Evolutionary conservation across 2,329 filamentous ascomycete genomes (phyloP), one percentile per base, ranked within the genome.

Genomic region (Septoria petroselini): DNA sequence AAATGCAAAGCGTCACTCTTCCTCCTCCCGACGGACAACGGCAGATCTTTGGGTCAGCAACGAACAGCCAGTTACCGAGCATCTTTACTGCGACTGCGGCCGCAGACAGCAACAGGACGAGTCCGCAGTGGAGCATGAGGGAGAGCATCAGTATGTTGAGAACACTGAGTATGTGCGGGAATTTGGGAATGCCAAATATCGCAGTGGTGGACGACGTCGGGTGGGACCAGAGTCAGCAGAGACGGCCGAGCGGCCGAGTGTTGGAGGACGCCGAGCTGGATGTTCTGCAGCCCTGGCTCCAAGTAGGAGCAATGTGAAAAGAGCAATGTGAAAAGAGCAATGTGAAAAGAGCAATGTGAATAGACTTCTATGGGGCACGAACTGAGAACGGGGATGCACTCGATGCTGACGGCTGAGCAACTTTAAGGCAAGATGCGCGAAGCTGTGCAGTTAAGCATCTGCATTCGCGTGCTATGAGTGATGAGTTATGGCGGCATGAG

Each of bases 91-190:
- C 45, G 11, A 18, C 29, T 6, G 14, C 33, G 12, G 21, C 18
- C 11, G n/a, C n/a, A n/a, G 23, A 38, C 15, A 33, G 37, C 15
- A 23, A 23, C 21, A 39, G 33, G 12, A 35, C 29, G 18, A 50
- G 46, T 7, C 52, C 57, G 27, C 51, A 54, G n/a, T 58, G 56
- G 44, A 56, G 55, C 17, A 58, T 65, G 48, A 53, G 50, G 7
- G 58, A 65, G n/a, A 59, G 58, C 2, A 54, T 65, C 2, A 59
- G 58, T 5, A 65, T 67, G 64, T 41, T 67, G 23, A 46, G 64
- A 29, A 61, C 58, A 6, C 48, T 67, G 31, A 59, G 54, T 7
- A 58, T 65, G 58, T 58, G 56, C 21, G 64, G 62, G 3, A 56
- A 47, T 9, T 44, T 66, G 19, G 61, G 63, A 4, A 62, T 66